Evolutionary conservation across 176 grass and related monocot species (phyloP).

Genomic region (Oryza punctata): DNA sequence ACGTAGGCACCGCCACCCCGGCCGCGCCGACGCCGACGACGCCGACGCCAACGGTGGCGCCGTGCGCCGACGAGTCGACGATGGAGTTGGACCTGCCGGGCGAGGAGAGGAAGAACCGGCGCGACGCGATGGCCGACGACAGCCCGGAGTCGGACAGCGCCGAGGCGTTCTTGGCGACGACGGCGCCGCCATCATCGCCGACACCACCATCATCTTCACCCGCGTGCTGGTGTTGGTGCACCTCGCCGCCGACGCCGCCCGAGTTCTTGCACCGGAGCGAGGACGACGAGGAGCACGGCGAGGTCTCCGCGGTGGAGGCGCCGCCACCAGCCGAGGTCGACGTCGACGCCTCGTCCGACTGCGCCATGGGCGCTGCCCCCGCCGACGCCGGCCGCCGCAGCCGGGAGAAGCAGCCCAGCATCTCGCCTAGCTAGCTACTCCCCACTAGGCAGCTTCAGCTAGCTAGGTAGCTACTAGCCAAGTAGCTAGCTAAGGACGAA

Average conservation of each 20-base stretch:
- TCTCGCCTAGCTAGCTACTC: constrained; percentile 1
- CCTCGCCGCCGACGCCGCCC: no score
- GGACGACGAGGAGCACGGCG: constrained; percentile 22
- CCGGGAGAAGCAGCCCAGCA: constrained; percentile 89
- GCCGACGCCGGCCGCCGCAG: constrained; percentile 47
- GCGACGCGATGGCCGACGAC: constrained; percentile 88
- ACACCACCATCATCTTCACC: no score
- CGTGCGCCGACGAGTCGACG: constrained; percentile 60
- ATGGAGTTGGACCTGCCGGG: constrained; percentile 88
- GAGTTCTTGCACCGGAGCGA: constrained; percentile 15
- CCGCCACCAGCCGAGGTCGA: not conserved
- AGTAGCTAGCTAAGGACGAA: not conserved
- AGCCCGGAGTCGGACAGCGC: constrained; percentile 49
- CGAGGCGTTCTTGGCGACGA: constrained; percentile 37
- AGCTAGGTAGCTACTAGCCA: not conserved
- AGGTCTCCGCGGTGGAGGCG: not conserved
- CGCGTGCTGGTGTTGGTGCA: no score
- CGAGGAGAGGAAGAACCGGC: constrained; percentile 80
- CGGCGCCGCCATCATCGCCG: not conserved
- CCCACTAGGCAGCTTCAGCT: not conserved
- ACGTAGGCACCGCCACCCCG: constrained; percentile 88
- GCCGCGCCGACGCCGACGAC: constrained; percentile 23
- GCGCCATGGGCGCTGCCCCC: constrained; percentile 27
- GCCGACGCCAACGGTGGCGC: constrained; percentile 26
- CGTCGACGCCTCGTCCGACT: constrained; percentile 39